A percentile compares a stretch with the other conserved stretches of the same genome.
These are phyloP conservation scores for Epithemia pelagica DNA, from an alignment of 108 stramenopile species.

Conservation along the genomic window DNA sequence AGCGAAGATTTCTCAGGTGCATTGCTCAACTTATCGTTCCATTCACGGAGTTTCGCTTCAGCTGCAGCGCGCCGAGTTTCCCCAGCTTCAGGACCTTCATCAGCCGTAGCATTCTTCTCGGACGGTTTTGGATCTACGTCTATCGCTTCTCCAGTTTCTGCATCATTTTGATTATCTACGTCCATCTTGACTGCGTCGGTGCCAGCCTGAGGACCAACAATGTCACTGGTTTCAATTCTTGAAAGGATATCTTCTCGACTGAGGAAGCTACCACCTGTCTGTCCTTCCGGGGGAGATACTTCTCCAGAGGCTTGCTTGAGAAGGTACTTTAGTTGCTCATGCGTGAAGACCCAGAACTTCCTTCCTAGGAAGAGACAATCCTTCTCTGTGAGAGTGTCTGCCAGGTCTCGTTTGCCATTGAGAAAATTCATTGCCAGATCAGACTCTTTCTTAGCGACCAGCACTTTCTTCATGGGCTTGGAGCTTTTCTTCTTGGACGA, in stretches of 20 bases:
- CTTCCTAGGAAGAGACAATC: slow-evolving; percentile 32
- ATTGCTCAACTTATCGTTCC: background rate
- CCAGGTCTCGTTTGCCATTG: slow-evolving; percentile 24
- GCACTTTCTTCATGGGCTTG: slow-evolving; percentile 11
- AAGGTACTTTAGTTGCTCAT: slow-evolving; percentile 29
- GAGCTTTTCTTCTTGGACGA: background rate
- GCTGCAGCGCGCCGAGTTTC: background rate
- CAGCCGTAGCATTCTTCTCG: background rate
- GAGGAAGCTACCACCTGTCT: background rate
- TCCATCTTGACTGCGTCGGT: background rate
- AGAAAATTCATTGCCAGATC: slow-evolving; percentile 17
- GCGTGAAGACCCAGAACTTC: slow-evolving; percentile 38
- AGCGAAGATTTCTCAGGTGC: background rate
- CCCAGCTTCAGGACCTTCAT: background rate
- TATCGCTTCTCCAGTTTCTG: background rate
- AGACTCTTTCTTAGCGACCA: slow-evolving; percentile 22
- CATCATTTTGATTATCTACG: background rate
- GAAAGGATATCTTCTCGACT: background rate
- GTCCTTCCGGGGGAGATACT: background rate
- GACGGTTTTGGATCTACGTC: background rate
- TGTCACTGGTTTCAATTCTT: background rate
- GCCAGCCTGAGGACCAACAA: background rate
- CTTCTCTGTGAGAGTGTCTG: slow-evolving; percentile 16
- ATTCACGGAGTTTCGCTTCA: slow-evolving; percentile 1
- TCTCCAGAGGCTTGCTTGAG: slow-evolving; percentile 1